Percentiles rank a stretch among this genome's conserved stretches.
Conservation (phyloP, 768 basidiomycete genomes). For the Leccinum incarnatum region DNA sequence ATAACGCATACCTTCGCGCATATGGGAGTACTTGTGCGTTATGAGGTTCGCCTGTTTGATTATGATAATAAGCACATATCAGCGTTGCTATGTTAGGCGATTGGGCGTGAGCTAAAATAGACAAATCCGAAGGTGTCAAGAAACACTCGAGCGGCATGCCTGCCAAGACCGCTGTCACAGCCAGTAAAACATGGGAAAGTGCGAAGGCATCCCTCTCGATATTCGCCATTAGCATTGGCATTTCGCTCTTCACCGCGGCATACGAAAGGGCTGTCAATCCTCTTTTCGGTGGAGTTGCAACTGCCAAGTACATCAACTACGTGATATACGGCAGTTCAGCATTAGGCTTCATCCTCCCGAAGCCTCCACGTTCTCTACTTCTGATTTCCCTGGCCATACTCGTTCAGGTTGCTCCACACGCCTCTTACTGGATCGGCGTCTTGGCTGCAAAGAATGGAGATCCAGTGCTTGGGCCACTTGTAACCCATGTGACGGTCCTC, state of each 20-base stretch:
- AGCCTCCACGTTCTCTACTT: slow-evolving; percentile 24
- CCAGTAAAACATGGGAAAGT: slow-evolving; percentile 11
- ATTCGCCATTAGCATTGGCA: slow-evolving; percentile 26
- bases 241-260: slow-evolving; percentile 58
- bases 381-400: slow-evolving; percentile 37
- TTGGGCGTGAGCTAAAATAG: no score
- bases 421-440: slow-evolving; percentile 65
- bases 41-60: no score
- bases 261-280: slow-evolving; percentile 68
- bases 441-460: slow-evolving; percentile 53
- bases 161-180: neutral
- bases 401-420: slow-evolving; percentile 51
- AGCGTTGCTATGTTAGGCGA: no score
- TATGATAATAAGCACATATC: no score
- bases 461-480: slow-evolving; percentile 54
- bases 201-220: slow-evolving; percentile 23
- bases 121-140: no score
- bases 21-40: no score
- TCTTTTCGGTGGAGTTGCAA: slow-evolving; percentile 62
- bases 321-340: slow-evolving; percentile 37
- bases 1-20: no score
- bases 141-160: slow-evolving; percentile 1
- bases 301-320: slow-evolving; percentile 46
- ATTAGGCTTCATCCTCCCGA: slow-evolving; percentile 33
- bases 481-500: slow-evolving; percentile 56